phyloP scores from a whole-genome alignment of 2,329 filamentous ascomycete species.

The Torrubiellomyces zombiae region DNA sequence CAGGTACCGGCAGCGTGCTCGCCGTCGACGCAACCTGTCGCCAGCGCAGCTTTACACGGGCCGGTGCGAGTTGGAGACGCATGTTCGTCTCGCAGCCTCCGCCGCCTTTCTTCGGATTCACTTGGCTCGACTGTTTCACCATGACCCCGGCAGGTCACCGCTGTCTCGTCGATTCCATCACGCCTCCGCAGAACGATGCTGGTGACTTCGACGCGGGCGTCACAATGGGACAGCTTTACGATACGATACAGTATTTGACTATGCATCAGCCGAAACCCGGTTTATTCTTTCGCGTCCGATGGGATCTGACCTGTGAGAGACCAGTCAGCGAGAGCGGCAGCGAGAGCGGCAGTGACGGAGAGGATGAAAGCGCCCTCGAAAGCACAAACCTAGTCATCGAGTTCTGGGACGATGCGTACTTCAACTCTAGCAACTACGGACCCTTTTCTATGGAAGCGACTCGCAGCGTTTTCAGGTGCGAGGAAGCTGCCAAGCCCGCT shows the following conservation, averaged over 20 bases:
- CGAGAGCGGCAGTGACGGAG: constrained; percentile 1
- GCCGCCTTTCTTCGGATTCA: constrained; percentile 7
- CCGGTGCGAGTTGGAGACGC: constrained; percentile 8
- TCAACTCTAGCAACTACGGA: constrained; percentile 2
- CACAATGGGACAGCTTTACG: constrained; percentile 8
- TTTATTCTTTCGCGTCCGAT: constrained; percentile 2
- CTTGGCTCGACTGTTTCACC: constrained; percentile 5
- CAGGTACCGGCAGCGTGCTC: constrained; percentile 3
- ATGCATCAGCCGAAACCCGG: constrained; percentile 2
- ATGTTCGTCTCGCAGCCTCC: constrained; percentile 11
- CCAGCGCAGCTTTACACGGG: constrained; percentile 5
- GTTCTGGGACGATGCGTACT: constrained; percentile 2
- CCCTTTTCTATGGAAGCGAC: constrained; percentile 2
- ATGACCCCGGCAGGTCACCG: constrained; percentile 1
- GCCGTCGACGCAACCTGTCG: constrained; percentile 3
- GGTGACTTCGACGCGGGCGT: constrained; percentile 4
- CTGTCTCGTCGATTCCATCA: constrained; percentile 1
- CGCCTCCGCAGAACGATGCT: constrained; percentile 1
- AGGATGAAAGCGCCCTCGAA: constrained; percentile 1
- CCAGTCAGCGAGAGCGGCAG: too few relatives aligned
- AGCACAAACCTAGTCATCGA: constrained; percentile 1
- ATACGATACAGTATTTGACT: constrained; percentile 3
- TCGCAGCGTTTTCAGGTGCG: constrained; percentile 2
- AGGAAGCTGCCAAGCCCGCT: constrained; percentile 1
- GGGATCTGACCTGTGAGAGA: constrained; percentile 2